Base-by-base conservation (phyloP, 2,329 filamentous ascomycete species). In the Pleoardoris graminearum region DNA sequence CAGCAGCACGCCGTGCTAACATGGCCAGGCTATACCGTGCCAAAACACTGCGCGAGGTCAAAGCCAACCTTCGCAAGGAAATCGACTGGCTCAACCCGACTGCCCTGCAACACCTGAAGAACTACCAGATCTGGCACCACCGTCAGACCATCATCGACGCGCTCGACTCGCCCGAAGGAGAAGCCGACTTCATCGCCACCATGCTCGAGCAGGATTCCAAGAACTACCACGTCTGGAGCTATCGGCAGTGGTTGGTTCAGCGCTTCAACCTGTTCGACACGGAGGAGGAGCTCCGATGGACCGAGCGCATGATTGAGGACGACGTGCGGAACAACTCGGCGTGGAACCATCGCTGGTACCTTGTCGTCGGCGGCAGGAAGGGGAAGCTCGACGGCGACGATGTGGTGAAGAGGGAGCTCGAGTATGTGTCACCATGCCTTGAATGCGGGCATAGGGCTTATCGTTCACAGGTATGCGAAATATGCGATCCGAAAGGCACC, bases 141-240 rank as follows among this genome's bases (percentile, higher is more conserved):
- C 71, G 82, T 62, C 71, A 85, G 79, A 70, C 76, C 72, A 80
- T 77, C 73, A 82, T 77, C 55, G 85, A 79, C 62, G 80, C 80
- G 52, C 77, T 83, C 12, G 78, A 70, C 16, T 80, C 90, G 47
- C 84, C 83, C 10, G 71, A 79, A 3, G 83, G 82, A 3, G 94
- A 99, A 76, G 79, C 82, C 17, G 80, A 80, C 12, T 97, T 97
- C 72, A 82, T 97, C 54, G 82, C 81, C 53, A 75, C 81, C 41
- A 97, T 99, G 83, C 86, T 99, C 49, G 82, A 81, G 35, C 82
- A 89, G 63, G 94, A 99, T 71, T 85, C 88, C 44, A 99, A 99
- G 77, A 99, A 99, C 78, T 97, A 99, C 73, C 94, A 99, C 71
- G 94, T 97, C 42, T 99, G 94, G 94, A 91, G 87, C 50, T 99